Percentiles rank a stretch among this genome's conserved stretches.
phyloP scores from a whole-genome alignment of 768 basidiomycete genomes.

The Fomitopsis pulvina region DNA sequence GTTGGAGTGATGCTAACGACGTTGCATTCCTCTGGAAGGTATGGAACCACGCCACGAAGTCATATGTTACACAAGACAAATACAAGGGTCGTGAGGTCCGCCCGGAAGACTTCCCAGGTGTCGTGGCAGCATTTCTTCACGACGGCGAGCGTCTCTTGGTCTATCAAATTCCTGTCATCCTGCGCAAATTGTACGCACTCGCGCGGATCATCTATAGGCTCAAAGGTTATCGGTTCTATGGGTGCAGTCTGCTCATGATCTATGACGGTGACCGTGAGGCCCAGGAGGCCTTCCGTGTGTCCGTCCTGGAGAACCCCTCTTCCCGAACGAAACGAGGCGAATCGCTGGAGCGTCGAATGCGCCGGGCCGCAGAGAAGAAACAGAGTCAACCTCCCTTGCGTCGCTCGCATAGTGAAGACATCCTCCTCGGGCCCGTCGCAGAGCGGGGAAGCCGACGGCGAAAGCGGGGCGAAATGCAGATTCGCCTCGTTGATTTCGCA shows the following conservation, averaged over 20 bases:
- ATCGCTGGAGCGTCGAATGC: slow-evolving; percentile 54
- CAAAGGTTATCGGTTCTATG: slow-evolving; percentile 97
- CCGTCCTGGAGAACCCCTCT: slow-evolving; percentile 58
- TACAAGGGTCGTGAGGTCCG: slow-evolving; percentile 90
- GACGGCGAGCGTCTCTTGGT: slow-evolving; percentile 80
- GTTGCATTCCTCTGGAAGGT: slow-evolving; percentile 45
- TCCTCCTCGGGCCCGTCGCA: slow-evolving; percentile 59
- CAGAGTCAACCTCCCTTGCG: slow-evolving; percentile 45
- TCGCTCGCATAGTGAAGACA: slow-evolving; percentile 75
- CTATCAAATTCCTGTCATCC: slow-evolving; percentile 86
- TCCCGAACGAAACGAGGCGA: slow-evolving; percentile 68
- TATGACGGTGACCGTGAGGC: slow-evolving; percentile 93
- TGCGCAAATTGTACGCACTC: slow-evolving; percentile 90
- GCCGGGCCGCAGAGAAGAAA: slow-evolving; percentile 33
- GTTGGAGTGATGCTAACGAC: not conserved
- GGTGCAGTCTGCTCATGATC: slow-evolving; percentile 92
- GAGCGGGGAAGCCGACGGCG: slow-evolving; percentile 60
- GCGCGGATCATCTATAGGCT: slow-evolving; percentile 85
- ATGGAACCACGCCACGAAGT: slow-evolving; percentile 81
- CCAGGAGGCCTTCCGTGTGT: slow-evolving; percentile 67
- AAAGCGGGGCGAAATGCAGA: slow-evolving; percentile 86
- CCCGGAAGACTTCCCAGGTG: slow-evolving; percentile 75
- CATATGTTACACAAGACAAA: slow-evolving; percentile 92
- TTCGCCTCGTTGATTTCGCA: slow-evolving; percentile 97
- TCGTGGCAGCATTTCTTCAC: slow-evolving; percentile 77